Evolutionary conservation across 306 rosid species (phyloP), one percentile per base, ranked within the genome.

Genomic region (Amphicarpaea edgeworthii): DNA sequence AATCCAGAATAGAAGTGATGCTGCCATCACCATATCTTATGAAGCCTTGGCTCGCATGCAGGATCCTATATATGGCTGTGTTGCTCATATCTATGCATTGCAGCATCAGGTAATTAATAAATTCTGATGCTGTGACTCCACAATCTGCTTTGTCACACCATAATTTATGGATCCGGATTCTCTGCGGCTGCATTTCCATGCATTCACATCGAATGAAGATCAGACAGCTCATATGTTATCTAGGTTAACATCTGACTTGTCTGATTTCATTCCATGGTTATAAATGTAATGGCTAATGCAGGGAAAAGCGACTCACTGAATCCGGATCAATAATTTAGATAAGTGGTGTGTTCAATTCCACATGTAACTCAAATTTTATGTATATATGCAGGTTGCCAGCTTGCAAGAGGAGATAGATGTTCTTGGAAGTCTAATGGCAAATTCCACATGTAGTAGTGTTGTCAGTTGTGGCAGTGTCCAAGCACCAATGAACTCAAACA

Each of bases 71-170:
- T 90, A 90, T 73, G 97, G 97, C 47, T 92, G 97, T 82, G 89
- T 92, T 74, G 86, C 90, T 81, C 93, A 92, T 53, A 90, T 92
- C 78, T 90, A 81, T 76, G 88, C 93, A 69, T 88, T 92, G 82
- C 96, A 92, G 74, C 89, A 88, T 69, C 96, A 92, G 93, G 97
- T 89, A n/a, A n/a, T n/a, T n/a, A n/a, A n/a, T n/a, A n/a, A n/a
- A n/a, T 49, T 28, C 32, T 34, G 1, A 14, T 47, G 21, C 57
- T 64, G 45, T 68, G 15, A 43, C 63, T 28, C 40, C 20, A 58
- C 17, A 2, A 58, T 9, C 8, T 59, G 41, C 42, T 14, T 59
- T 15, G 1, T 30, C 41, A 6, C 42, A 28, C 6, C 42, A 58
- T 58, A 30, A 58, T 55, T 23, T 55, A 24, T 3, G n/a, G n/a